Evolutionary conservation across 2,329 filamentous ascomycete genomes (phyloP), one percentile per base, ranked within the genome.

Genomic region (Cadophora sp.): DNA sequence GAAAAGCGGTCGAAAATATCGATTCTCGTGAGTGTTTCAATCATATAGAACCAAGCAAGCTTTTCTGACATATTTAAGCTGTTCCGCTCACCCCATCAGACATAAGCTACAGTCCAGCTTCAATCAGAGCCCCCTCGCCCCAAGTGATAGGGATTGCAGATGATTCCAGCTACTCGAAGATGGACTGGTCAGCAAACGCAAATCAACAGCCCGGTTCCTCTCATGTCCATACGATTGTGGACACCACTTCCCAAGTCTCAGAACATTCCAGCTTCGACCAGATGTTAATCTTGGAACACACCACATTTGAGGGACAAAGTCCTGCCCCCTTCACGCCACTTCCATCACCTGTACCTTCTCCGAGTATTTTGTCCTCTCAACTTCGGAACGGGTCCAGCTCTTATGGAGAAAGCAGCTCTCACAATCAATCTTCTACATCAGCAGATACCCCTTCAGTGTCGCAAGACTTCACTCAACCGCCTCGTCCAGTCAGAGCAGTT

Each of bases 81-180:
- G 13, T 33, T 13, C 63, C 56, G 7, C 56, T 58, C 16, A 62
- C 64, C 1, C 64, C 64, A 4, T 66, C 64, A 48, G 58, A 66
- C 22, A 50, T 66, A 24, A 58, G 58, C n/a, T 66, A 62, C 22
- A 53, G 59, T 56, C 60, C 64, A 27, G 11, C 45, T 3, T 58
- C 55, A 18, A 18, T 9, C 27, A 39, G 4, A 27, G n/a, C 27
- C 36, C 13, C 13, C 16, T 55, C 36, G 5, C 22, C 36, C 1
- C 48, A 56, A 3, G 1, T 39, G 39, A n/a, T 33, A 22, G 47
- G 43, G 11, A 39, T 3, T 4, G 20, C 9, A 39, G 9, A 22
- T 9, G 5, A 22, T 16, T 7, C 53, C 4, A 22, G 22, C 50
- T 1, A 27, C 11, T 22, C 53, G 4, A 39, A 22, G 4, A 56